Evolutionary conservation across 1,284 basidiomycete species (phyloP), one percentile per base, ranked within the genome.

Genomic region (Pyrrhoderma noxium): DNA sequence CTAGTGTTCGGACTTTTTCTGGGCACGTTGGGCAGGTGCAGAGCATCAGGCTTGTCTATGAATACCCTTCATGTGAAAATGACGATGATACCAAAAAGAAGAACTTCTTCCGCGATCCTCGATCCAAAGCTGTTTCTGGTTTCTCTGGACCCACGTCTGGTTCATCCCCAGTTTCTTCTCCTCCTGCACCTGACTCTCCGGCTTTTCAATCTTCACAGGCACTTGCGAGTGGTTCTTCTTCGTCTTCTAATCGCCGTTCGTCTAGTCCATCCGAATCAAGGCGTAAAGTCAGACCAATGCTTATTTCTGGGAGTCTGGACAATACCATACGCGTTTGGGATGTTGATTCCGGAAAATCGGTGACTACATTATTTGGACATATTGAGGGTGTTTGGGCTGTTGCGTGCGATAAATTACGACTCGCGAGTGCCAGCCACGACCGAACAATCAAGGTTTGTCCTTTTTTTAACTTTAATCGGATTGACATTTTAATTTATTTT

Each of bases 261-360:
- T 34, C 49, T 5, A 46, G 46, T 39, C 49, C 49, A 44, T n/a
- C 45, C 35, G 3, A 47, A 39, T 18, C 34, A 40, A 46, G 45
- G 25, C 31, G 52, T 7, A 56, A 53, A 21, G 59, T 69, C 58
- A 81, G 76, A 54, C 85, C 91, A 2, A 71, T 95, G 13, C 76
- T 99, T 50, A 82, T 96, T 53, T 92, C 91, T 0, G 94, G 93
- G 4, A 89, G 87, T 60, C 73, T 98, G 56, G 95, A 99, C 66
- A 98, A 98, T 64, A 98, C 93, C 13, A 85, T 99, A 70, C 93
- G 93, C 67, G 64, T 95, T 14, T 99, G 96, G 96, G 93, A 98
- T 63, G 82, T 98, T 39, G 90, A 95, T 58, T 82, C 82, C 1
- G 92, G 88, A 22, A 81, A 85, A 59, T 80, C 85, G 43, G 72